Evolutionary conservation across 495 filamentous ascomycete genomes (phyloP).

Genomic region (Talaromyces ruber): DNA sequence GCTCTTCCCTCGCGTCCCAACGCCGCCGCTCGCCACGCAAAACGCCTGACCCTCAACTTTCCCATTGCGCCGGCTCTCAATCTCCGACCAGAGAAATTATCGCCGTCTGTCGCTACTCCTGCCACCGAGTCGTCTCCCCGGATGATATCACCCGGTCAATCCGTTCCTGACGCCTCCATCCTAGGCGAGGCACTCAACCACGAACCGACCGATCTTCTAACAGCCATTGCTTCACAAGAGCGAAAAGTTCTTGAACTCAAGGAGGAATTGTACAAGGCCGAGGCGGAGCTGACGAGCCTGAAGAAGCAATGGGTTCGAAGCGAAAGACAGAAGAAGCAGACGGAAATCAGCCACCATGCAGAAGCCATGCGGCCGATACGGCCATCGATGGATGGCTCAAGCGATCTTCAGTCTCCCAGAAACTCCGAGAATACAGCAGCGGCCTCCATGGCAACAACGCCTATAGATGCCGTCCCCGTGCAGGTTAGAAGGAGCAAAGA

Average conservation of each 20-base stretch:
- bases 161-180: conserved; percentile 34
- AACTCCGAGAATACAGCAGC: conserved; percentile 9
- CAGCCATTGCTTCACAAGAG: conserved; percentile 85
- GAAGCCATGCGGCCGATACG: conserved; percentile 52
- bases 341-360: conserved; percentile 46
- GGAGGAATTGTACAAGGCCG: conserved; percentile 77
- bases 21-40: conserved; percentile 51
- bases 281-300: conserved; percentile 62
- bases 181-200: conserved; percentile 22
- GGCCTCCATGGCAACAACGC: conserved; percentile 12
- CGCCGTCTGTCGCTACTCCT: conserved; percentile 30
- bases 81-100: conserved; percentile 15
- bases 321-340: conserved; percentile 69
- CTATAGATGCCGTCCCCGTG: conserved; percentile 21
- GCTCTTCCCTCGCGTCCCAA: conserved; percentile 43
- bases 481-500: conserved; percentile 35
- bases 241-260: conserved; percentile 84
- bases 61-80: conserved; percentile 46
- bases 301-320: conserved; percentile 78
- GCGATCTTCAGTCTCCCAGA: conserved; percentile 14
- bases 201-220: conserved; percentile 72
- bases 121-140: conserved; percentile 25
- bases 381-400: conserved; percentile 24
- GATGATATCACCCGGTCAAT: conserved; percentile 18
- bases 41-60: conserved; percentile 74